phyloP scores from a whole-genome alignment of 2,329 filamentous ascomycete genomes.

The Colletotrichum camelliae region DNA sequence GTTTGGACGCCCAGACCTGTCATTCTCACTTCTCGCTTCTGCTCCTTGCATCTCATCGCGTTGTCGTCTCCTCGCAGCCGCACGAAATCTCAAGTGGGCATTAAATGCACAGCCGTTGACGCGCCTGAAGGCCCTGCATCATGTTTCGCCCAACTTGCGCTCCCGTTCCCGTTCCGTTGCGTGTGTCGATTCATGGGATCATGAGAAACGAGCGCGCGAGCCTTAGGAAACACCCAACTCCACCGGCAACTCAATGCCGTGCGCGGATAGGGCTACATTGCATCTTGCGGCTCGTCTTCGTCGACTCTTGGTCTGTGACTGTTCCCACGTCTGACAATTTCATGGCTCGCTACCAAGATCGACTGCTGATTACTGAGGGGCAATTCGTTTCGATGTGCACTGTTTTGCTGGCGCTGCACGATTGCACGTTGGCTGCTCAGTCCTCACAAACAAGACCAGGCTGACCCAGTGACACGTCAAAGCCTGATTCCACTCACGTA shows the following conservation, averaged over 20 bases:
- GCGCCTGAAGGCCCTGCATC: background rate
- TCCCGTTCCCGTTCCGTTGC: background rate
- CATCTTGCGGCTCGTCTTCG: background rate
- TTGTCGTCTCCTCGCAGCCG: background rate
- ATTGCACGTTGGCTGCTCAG: background rate
- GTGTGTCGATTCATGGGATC: background rate
- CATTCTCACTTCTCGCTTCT: background rate
- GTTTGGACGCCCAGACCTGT: slow-evolving; percentile 18
- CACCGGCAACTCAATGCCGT: background rate
- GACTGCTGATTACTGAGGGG: background rate
- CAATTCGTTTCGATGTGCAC: background rate
- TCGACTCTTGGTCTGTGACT: background rate
- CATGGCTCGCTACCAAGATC: background rate
- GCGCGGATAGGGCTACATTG: background rate
- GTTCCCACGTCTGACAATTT: background rate
- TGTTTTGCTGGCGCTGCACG: background rate
- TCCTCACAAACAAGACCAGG: background rate
- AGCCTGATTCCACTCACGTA: background rate
- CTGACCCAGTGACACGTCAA: background rate
- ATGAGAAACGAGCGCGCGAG: background rate
- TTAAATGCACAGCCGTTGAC: background rate
- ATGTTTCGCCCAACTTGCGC: slow-evolving; percentile 4
- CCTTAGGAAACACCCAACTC: background rate
- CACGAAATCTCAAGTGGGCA: background rate
- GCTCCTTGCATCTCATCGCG: background rate